A percentile compares a stretch with the other conserved stretches of the same genome.
Evolutionary conservation across 2,329 filamentous ascomycete species (phyloP).

Genomic region (Stemphylium vesicarium): DNA sequence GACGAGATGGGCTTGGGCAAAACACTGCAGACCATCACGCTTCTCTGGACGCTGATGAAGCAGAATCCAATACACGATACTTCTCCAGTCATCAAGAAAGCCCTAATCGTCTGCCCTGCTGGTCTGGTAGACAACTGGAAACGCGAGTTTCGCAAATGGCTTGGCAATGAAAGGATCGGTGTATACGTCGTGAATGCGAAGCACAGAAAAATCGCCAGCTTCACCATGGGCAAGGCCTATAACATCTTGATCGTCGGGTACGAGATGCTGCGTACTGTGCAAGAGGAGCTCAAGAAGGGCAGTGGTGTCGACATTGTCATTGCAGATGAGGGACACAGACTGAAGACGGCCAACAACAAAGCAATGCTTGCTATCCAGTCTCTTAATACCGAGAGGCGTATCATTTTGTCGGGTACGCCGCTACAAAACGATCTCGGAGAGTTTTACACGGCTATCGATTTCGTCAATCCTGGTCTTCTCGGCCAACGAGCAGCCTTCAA

Average conservation of each 20-base stretch:
- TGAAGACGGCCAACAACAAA: conserved; percentile 74
- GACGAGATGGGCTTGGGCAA: conserved; percentile 81
- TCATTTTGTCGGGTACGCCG: conserved; percentile 71
- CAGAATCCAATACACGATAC: conserved; percentile 70
- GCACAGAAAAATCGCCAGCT: conserved; percentile 68
- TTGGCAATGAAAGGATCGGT: conserved; percentile 72
- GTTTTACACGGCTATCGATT: conserved; percentile 71
- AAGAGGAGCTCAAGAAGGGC: conserved; percentile 69
- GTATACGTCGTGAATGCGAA: conserved; percentile 68
- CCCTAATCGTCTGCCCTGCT: conserved; percentile 74
- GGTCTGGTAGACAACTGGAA: conserved; percentile 76
- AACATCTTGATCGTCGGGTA: conserved; percentile 77
- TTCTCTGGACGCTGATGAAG: conserved; percentile 75
- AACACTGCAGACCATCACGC: conserved; percentile 73
- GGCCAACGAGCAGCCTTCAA: conserved; percentile 68
- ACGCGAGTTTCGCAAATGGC: conserved; percentile 75
- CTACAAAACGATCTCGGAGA: conserved; percentile 72
- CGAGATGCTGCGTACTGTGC: conserved; percentile 70
- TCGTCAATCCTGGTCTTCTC: conserved; percentile 71
- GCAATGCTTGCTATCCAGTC: conserved; percentile 69
- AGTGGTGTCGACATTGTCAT: conserved; percentile 71
- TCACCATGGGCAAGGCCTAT: conserved; percentile 71
- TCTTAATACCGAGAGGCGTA: conserved; percentile 64
- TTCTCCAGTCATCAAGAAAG: conserved; percentile 69
- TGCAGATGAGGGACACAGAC: conserved; percentile 71